Conservation (phyloP, 225 moss, liverwort and hornwort genomes). For the Antitrichia curtipendula region DNA sequence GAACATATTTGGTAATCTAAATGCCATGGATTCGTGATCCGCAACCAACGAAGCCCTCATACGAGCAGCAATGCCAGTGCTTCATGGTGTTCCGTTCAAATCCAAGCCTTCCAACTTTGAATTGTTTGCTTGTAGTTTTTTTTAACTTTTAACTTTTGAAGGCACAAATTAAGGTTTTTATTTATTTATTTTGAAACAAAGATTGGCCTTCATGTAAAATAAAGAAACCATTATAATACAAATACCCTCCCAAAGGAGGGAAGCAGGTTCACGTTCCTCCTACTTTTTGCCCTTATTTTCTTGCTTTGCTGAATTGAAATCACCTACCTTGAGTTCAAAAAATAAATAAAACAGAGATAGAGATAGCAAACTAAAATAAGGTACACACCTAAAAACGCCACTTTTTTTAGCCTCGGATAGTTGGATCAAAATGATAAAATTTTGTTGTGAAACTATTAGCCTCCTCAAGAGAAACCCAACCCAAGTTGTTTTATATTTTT, state of each 20-base stretch:
- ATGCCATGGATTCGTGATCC: too few species aligned
- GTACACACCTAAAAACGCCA: neutral
- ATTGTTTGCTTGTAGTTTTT: too few species aligned
- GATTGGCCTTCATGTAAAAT: neutral
- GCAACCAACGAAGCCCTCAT: too few species aligned
- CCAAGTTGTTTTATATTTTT: neutral
- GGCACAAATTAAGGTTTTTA: too few species aligned
- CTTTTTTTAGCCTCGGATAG: rapidly evolving
- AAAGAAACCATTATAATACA: neutral
- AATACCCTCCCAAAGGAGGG: too few species aligned
- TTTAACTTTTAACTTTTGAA: too few species aligned
- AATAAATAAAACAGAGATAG: neutral
- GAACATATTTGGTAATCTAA: too few species aligned
- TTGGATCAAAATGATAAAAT: neutral
- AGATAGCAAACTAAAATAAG: neutral
- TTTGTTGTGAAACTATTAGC: neutral
- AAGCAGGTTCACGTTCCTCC: too few species aligned
- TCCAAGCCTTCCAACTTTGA: too few species aligned
- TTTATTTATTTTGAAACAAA: neutral
- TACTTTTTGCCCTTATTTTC: neutral
- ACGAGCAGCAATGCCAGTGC: too few species aligned
- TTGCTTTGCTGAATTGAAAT: neutral
- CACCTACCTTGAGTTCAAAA: neutral
- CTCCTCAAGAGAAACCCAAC: neutral
- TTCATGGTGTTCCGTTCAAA: too few species aligned